Conservation (phyloP, 148 eudicot genomes). For the Chenopodium album region DNA sequence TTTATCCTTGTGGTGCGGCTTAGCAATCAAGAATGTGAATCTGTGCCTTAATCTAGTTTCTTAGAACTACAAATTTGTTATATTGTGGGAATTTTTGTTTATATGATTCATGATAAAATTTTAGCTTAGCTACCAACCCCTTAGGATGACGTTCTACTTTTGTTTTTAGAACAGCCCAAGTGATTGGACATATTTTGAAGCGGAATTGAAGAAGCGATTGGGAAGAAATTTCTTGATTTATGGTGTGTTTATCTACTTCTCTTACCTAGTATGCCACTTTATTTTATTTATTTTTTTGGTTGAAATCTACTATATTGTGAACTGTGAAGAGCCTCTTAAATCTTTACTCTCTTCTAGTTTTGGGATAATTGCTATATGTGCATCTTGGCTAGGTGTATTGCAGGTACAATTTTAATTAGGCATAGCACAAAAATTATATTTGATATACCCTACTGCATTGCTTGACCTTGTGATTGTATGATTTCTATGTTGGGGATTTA, state of each 20-base stretch:
- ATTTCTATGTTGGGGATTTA: neutral
- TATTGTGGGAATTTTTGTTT: neutral
- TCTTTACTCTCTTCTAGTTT: neutral
- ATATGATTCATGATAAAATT: neutral
- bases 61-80: neutral
- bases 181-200: constrained; percentile 96
- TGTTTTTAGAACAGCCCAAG: constrained; percentile 77
- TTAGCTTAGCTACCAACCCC: neutral
- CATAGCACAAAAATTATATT: neutral
- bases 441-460: neutral
- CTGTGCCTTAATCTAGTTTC: neutral
- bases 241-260: constrained; percentile 47
- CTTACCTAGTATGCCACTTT: neutral
- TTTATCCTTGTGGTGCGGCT: neutral
- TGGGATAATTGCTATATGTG: neutral
- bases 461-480: neutral
- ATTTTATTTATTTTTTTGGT: too few relatives aligned
- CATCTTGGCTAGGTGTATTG: neutral
- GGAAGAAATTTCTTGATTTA: constrained; percentile 81
- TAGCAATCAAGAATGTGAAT: neutral
- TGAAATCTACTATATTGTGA: neutral
- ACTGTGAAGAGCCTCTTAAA: neutral
- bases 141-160: constrained; percentile 10
- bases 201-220: constrained; percentile 80
- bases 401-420: neutral